Evolutionary conservation across 2,329 filamentous ascomycete genomes (phyloP), one percentile per base, ranked within the genome.

Genomic region (Sporothrix brunneoviolacea): DNA sequence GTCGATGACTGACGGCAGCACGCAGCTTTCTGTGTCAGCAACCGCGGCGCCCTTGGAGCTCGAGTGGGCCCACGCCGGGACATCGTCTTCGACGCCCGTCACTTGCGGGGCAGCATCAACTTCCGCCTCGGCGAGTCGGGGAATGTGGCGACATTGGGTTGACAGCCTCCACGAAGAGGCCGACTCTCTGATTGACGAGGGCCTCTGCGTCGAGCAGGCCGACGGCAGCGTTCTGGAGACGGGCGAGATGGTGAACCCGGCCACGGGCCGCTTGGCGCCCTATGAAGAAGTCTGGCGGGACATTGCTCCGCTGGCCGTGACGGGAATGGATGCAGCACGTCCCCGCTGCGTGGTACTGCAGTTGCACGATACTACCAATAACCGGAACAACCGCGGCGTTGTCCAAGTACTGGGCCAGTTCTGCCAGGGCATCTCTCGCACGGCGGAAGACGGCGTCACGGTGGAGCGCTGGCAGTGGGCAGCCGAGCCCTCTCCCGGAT

Each of bases 261-360:
- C 64, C 1, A 79, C 77, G 1, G 75, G 76, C 0, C 37, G 59
- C 1, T 62, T 72, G 35, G 73, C 72, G 9, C 65, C 66, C 1
- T 88, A 90, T 57, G 83, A 87, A 61, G 84, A 88, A 63, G 61
- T 84, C 3, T 88, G 84, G 84, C 62, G 69, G 3, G 58, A 65
- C 3, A 60, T 71, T 2, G 61, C 66, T 2, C 66, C 65, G 0
- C 59, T 61, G 30, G 48, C 45, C 4, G 40, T 12, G n/a, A 22
- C 39, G 37, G 46, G 48, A 32, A 8, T 27, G 53, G 9, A n/a
- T 58, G 54, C 21, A 2, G 37, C 24, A n/a, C 53, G 54, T 16
- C 36, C 52, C 0, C 55, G 43, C 10, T 70, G 65, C 37, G 57
- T 68, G 2, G 74, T 81, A 28, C 58, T 78, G 35, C 59, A 62